Evolutionary conservation across 1,284 basidiomycete genomes (phyloP).

Genomic region (Cryptococcus hybrid): DNA sequence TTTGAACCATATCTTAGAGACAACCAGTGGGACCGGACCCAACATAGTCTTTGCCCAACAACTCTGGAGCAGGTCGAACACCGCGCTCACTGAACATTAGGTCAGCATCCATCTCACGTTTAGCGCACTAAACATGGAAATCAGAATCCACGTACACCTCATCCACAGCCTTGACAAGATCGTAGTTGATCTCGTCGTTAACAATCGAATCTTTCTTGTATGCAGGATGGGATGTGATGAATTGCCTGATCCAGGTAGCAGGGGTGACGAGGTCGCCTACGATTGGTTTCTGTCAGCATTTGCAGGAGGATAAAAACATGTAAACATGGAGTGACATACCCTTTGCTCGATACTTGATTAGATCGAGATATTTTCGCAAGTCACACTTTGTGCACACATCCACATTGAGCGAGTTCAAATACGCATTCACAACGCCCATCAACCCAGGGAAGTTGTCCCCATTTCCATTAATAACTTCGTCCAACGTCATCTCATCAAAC

Average conservation of each 20-base stretch:
- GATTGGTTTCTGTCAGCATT: background rate
- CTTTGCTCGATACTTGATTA: constrained; percentile 74
- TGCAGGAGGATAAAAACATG: background rate
- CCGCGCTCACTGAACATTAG: constrained; percentile 62
- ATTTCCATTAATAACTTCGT: constrained; percentile 91
- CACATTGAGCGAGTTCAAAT: constrained; percentile 84
- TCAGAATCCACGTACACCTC: constrained; percentile 63
- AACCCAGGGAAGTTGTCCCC: constrained; percentile 76
- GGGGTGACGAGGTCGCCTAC: constrained; percentile 80
- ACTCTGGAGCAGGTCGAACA: constrained; percentile 60
- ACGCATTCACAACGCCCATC: constrained; percentile 77
- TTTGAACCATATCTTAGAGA: constrained; percentile 11
- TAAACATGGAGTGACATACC: constrained; percentile 55
- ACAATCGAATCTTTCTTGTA: constrained; percentile 93
- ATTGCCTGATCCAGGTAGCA: constrained; percentile 90
- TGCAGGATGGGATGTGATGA: constrained; percentile 81
- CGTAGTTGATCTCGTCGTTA: constrained; percentile 88
- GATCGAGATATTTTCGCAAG: constrained; percentile 74
- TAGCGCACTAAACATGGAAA: constrained; percentile 1
- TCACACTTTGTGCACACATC: constrained; percentile 62
- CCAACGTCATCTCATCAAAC: constrained; percentile 86
- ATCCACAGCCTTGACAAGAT: constrained; percentile 86
- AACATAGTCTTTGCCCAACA: constrained; percentile 54
- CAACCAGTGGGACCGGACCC: constrained; percentile 39
- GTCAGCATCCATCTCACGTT: background rate